Evolutionary conservation across 2,329 filamentous ascomycete species (phyloP).

Genomic region (Colletotrichum tropicicola): DNA sequence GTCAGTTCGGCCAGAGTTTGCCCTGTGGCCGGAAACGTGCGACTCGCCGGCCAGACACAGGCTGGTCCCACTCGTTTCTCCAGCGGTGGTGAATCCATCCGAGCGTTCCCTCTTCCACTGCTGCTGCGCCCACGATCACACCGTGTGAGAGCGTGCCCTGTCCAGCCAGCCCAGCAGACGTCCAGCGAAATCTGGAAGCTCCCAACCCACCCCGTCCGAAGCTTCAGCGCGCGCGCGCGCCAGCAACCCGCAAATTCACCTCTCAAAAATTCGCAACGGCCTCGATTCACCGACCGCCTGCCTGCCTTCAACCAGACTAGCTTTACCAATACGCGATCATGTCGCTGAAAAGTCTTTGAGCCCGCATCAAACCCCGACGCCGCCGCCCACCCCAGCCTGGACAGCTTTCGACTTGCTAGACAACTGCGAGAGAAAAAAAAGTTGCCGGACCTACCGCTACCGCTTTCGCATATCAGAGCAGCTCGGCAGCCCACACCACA

Average conservation of each 20-base stretch:
- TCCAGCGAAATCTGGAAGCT: slow-evolving; percentile 18
- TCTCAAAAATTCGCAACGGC: not conserved
- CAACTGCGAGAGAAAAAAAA: slow-evolving; percentile 19
- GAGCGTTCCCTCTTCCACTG: slow-evolving; percentile 24
- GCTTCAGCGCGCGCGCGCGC: slow-evolving; percentile 13
- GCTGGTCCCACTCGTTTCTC: slow-evolving; percentile 30
- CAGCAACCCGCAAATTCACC: not conserved
- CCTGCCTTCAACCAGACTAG: not conserved
- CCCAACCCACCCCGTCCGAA: slow-evolving; percentile 5
- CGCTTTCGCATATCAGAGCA: slow-evolving; percentile 18
- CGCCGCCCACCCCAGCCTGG: not conserved
- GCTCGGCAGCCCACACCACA: slow-evolving; percentile 11
- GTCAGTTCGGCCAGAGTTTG: slow-evolving; percentile 7
- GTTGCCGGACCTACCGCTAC: slow-evolving; percentile 16
- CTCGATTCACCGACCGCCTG: not conserved
- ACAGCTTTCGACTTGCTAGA: slow-evolving; percentile 14
- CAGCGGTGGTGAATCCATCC: slow-evolving; percentile 24
- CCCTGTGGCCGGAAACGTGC: slow-evolving; percentile 25
- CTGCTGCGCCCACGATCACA: slow-evolving; percentile 16
- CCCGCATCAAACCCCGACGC: slow-evolving; percentile 10
- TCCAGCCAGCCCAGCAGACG: not conserved
- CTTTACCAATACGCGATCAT: slow-evolving; percentile 28
- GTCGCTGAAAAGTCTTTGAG: slow-evolving; percentile 30
- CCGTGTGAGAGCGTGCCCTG: slow-evolving; percentile 8
- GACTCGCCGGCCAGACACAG: slow-evolving; percentile 17